Evolutionary conservation across 495 filamentous ascomycete genomes (phyloP), one percentile per base, ranked within the genome.

Genomic region (Cladorrhinum samala): DNA sequence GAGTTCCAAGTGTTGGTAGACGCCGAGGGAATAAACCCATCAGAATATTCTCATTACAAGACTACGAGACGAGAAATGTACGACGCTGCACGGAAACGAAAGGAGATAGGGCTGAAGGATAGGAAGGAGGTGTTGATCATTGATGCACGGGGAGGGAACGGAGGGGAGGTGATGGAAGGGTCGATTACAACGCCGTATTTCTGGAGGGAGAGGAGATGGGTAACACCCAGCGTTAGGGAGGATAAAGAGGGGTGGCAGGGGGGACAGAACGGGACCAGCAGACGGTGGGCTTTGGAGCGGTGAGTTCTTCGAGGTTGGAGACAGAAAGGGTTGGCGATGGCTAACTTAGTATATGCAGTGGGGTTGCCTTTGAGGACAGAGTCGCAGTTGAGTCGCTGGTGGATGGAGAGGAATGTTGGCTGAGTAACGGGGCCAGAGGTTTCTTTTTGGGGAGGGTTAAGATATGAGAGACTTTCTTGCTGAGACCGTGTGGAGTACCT

Each of bases 401-500:
- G 9, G 74, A 88, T 59, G 87, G 84, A 2, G 89, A 96, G 65
- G 76, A 81, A 49, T 86, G 88, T 55, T 90, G 87, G 84, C 69
- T 96, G 53, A 93, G 88, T 60, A 95, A 90, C 66, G 88, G 85
- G 0, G 86, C 87, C n/a, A 76, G 86, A 55, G 90, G 89, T 0
- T 95, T 92, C 60, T 76, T 83, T 14, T 68, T 58, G 50, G 72
- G 69, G 11, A 69, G 45, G 20, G 50, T 70, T n/a, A n/a, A n/a
- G n/a, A n/a, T n/a, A n/a, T n/a, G n/a, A n/a, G n/a, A n/a, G n/a
- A n/a, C n/a, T n/a, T n/a, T n/a, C n/a, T n/a, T n/a, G n/a, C n/a
- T n/a, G n/a, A n/a, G n/a, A n/a, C n/a, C n/a, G n/a, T n/a, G n/a
- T n/a, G n/a, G n/a, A n/a, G n/a, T n/a, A n/a, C 19, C 9, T 1